phyloP scores from a whole-genome alignment of 352 stramenopile genomes.

The Phytophthora foliorum region DNA sequence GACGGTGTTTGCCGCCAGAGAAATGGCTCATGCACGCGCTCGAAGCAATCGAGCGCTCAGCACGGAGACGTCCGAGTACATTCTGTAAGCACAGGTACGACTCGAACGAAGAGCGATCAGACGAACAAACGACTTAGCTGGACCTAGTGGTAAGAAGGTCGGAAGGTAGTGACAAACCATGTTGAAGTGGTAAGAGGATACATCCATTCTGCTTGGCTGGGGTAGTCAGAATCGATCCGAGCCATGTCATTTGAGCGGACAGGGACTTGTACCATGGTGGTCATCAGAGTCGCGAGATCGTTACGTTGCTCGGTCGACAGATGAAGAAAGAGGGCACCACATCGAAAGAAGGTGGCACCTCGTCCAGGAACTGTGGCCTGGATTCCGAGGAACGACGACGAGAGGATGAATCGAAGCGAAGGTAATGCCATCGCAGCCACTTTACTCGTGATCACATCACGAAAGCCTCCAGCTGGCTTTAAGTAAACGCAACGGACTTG shows the following conservation, averaged over 20 bases:
- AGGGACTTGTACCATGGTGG: neutral
- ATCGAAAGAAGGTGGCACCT: neutral
- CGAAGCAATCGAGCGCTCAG: slow-evolving; percentile 37
- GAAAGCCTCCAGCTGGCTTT: slow-evolving; percentile 10
- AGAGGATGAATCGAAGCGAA: slow-evolving; percentile 12
- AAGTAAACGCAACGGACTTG: neutral
- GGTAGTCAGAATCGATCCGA: neutral
- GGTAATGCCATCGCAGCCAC: slow-evolving; percentile 4
- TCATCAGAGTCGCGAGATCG: no score
- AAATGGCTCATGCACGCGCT: slow-evolving; percentile 34
- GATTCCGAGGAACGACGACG: neutral
- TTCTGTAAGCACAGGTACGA: slow-evolving; percentile 12
- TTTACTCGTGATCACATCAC: neutral
- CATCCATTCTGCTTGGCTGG: neutral
- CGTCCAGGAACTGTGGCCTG: slow-evolving; percentile 10
- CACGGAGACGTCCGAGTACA: slow-evolving; percentile 32
- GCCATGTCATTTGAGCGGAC: neutral
- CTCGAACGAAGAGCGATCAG: slow-evolving; percentile 12
- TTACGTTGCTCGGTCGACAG: neutral
- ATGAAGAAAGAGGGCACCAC: neutral
- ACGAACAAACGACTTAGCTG: neutral
- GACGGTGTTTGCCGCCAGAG: slow-evolving; percentile 37
- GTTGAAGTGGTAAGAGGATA: slow-evolving; percentile 13
- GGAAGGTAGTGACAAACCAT: neutral
- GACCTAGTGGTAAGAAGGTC: slow-evolving; percentile 13